Evolutionary conservation across 2,329 filamentous ascomycete species (phyloP), one percentile per base, ranked within the genome.

Genomic region (Claviceps sp.): DNA sequence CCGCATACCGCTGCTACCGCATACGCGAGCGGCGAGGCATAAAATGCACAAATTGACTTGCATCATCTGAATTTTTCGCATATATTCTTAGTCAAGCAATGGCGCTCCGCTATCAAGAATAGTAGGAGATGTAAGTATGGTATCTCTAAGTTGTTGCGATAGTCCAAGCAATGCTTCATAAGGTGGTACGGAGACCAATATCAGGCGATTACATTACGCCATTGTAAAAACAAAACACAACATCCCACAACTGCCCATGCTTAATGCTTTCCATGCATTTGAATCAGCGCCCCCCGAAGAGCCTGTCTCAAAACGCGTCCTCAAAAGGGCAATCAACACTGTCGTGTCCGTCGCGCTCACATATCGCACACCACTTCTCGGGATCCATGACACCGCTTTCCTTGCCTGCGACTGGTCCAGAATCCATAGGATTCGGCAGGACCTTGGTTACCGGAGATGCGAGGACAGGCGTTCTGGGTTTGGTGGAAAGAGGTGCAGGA

Each of bases 241-340:
- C 46, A 20, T 7, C 41, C 48, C 54, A 8, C 30, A 40, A 34
- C 52, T 44, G 36, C 47, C 38, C 26, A 1, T 37, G 47, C 24
- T 43, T 5, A 8, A 50, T 37, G 20, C 16, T n/a, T 43, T 43
- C 34, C 8, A 8, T 22, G 13, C 9, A n/a, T 34, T 36, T n/a
- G 42, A 3, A 49, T 9, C 37, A 41, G 26, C 16, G 20, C 26
- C 9, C 24, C 14, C n/a, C 9, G 13, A 43, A 22, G 5, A 13
- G 11, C 18, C 9, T 9, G 30, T 20, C 22, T 54, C 34, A 84
- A 57, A 84, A 86, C 34, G 81, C 82, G 67, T 94, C 89, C 70
- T 95, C 90, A 67, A 95, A 86, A 13, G 90, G 89, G 68, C 90
- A 95, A 67, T 94, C 89, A 55, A 95, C 90, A 63, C 91, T 96